Base-by-base conservation (phyloP, 768 basidiomycete genomes). In the Agrocybe chaxingu region DNA sequence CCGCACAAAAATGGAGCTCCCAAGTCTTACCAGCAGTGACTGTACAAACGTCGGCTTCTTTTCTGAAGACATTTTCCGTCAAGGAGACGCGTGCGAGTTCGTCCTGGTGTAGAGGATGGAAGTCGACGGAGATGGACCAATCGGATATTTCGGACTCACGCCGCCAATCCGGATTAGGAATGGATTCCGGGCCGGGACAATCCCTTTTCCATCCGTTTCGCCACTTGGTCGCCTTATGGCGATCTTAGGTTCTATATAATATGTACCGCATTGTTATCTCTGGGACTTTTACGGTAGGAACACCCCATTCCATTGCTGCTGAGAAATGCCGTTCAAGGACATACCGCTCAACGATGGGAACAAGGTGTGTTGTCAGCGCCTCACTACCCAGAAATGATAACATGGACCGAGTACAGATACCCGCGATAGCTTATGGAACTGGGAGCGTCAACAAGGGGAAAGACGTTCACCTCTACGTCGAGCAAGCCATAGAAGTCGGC, bases 401-500 rank as follows among this genome's bases (percentile, higher is more conserved):
- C 10, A 32, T 38, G 10, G 18, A 36, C 31, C 34, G 44, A 18
- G n/a, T 31, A n/a, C 49, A 84, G 81, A 78, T 87, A 40, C 85
- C 85, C 9, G 63, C 67, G 12, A 79, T 87, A 48, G 84, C 82
- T 0, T 85, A 77, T 62, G 84, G 85, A 1, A 79, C 83, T 0
- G 83, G 84, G 6, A 73, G 70, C 30, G 75, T 67, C 12, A 62
- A 68, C 43, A 75, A 71, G 44, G 64, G 63, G 41, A 70, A 65
- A 61, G 81, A 85, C 52, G 78, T 80, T 8, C 75, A 79, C 31
- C 68, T 69, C 35, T 78, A 77, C 51, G 76, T 84, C 34, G 70
- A 76, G 40, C 77, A 79, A 57, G 85, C 85, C 3, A 64, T 87
- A 0, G 76, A 84, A 11, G 59, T 67, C 1, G 85, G 84, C 0